phyloP scores from a whole-genome alignment of 108 stramenopile genomes.

The Nannochloropsis oceanica region DNA sequence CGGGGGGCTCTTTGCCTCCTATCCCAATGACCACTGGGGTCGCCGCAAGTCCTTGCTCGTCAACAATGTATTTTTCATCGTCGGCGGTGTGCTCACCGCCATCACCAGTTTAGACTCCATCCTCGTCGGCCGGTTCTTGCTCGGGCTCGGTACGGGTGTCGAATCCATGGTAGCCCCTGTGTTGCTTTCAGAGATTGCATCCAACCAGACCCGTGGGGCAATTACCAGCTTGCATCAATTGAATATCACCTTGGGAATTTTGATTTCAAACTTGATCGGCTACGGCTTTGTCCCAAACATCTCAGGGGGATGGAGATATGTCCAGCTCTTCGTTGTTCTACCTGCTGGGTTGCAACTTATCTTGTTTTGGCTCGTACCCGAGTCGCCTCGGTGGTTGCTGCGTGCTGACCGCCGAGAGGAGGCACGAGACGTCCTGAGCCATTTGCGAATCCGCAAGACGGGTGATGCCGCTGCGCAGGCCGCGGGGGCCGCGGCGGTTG shows the following conservation, averaged over 20 bases:
- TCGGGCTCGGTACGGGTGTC: conserved; percentile 4
- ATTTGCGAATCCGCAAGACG: not conserved
- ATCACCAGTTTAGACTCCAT: not conserved
- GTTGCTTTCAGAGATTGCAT: conserved; percentile 13
- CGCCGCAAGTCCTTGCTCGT: conserved; percentile 16
- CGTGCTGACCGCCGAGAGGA: conserved; percentile 5
- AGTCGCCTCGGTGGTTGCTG: conserved; percentile 39
- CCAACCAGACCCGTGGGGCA: conserved; percentile 9
- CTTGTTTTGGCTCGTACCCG: conserved; percentile 16
- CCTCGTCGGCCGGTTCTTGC: conserved; percentile 6
- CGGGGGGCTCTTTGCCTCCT: conserved; percentile 5
- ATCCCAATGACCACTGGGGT: conserved; percentile 9
- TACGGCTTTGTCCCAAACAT: conserved; percentile 34
- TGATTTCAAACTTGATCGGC: conserved; percentile 21
- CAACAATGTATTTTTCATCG: conserved; percentile 17
- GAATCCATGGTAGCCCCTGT: conserved; percentile 19
- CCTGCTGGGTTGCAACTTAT: conserved; percentile 12
- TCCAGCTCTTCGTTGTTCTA: conserved; percentile 22
- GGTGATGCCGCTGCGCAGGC: conserved; percentile 1
- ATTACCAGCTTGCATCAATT: conserved; percentile 31
- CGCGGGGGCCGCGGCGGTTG: conserved; percentile 1
- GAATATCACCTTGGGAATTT: conserved; percentile 38
- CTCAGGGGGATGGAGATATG: conserved; percentile 30
- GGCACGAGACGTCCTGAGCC: conserved; percentile 4
- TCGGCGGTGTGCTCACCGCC: conserved; percentile 11